These are phyloP conservation scores for Globisporangium acanthophoron DNA, from an alignment of 352 stramenopile species.

Conservation along the genomic window DNA sequence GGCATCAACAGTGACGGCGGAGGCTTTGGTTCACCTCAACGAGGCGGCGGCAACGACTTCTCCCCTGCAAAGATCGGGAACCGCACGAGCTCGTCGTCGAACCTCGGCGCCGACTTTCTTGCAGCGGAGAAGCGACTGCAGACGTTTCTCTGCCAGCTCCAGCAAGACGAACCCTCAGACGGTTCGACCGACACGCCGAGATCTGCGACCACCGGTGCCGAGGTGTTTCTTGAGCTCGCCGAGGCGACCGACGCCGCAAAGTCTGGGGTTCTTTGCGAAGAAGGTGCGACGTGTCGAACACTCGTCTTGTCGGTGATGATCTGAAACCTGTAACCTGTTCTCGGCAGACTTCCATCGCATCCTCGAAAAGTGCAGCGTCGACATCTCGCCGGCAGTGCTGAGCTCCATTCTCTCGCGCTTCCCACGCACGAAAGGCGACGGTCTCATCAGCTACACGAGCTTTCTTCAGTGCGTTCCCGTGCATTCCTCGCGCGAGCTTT, in stretches of 20 bases:
- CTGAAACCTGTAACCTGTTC: background rate
- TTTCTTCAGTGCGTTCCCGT: conserved; percentile 42
- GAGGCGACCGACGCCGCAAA: conserved; percentile 30
- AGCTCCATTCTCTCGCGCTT: conserved; percentile 49
- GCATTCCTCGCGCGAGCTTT: background rate
- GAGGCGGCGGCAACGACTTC: background rate
- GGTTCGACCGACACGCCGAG: conserved; percentile 24
- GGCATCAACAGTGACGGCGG: background rate
- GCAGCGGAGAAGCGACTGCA: conserved; percentile 37
- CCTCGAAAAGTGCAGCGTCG: conserved; percentile 24
- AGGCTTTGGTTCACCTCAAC: background rate
- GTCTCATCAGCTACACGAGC: conserved; percentile 29
- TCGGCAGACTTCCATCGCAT: conserved; percentile 34
- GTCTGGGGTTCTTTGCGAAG: conserved; percentile 30
- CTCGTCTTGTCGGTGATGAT: background rate
- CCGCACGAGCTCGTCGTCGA: background rate
- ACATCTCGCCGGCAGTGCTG: conserved; percentile 22
- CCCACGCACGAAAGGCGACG: conserved; percentile 18
- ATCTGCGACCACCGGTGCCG: conserved; percentile 39
- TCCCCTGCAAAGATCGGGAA: background rate
- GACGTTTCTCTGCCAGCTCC: conserved; percentile 21
- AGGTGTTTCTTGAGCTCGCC: conserved; percentile 44
- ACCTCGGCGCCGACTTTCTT: conserved; percentile 27
- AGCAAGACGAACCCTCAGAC: background rate
- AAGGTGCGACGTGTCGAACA: conserved; percentile 18